Evolutionary conservation across 2,329 filamentous ascomycete genomes (phyloP).

Genomic region (Fusarium sterilihyphosum): DNA sequence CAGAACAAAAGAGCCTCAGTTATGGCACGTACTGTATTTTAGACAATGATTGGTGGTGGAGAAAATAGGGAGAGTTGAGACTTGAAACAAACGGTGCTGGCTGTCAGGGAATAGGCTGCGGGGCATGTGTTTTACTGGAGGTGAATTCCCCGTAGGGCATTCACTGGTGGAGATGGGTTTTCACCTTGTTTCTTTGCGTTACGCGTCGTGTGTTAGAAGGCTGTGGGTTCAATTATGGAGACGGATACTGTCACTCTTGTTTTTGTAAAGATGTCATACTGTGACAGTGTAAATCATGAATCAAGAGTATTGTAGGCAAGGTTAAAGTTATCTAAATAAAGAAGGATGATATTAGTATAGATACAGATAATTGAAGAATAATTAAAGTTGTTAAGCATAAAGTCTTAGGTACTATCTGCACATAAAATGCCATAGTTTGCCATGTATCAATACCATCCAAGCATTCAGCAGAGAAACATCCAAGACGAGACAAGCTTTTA

Average conservation of each 20-base stretch:
- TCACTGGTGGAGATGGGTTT: background rate
- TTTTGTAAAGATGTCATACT: background rate
- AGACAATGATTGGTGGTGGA: constrained; percentile 13
- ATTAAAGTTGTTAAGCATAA: background rate
- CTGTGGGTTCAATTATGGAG: constrained; percentile 17
- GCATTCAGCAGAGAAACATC: constrained; percentile 13
- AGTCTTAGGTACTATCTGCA: background rate
- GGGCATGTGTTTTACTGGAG: constrained; percentile 14
- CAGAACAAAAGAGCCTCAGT: constrained; percentile 3
- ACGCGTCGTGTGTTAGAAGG: constrained; percentile 25
- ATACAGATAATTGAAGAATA: background rate
- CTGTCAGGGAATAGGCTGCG: constrained; percentile 16
- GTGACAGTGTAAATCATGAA: background rate
- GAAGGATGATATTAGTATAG: background rate
- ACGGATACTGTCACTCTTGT: background rate
- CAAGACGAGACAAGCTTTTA: constrained; percentile 23
- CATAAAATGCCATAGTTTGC: background rate
- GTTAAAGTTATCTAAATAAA: background rate
- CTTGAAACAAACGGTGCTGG: constrained; percentile 20
- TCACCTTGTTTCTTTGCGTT: constrained; percentile 1
- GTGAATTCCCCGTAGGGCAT: background rate
- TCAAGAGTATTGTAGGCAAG: background rate
- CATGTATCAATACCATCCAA: background rate
- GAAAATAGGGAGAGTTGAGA: constrained; percentile 2
- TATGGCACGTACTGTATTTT: background rate